Base-by-base conservation (phyloP, 1,284 basidiomycete species). In the Ustilago tritici region DNA sequence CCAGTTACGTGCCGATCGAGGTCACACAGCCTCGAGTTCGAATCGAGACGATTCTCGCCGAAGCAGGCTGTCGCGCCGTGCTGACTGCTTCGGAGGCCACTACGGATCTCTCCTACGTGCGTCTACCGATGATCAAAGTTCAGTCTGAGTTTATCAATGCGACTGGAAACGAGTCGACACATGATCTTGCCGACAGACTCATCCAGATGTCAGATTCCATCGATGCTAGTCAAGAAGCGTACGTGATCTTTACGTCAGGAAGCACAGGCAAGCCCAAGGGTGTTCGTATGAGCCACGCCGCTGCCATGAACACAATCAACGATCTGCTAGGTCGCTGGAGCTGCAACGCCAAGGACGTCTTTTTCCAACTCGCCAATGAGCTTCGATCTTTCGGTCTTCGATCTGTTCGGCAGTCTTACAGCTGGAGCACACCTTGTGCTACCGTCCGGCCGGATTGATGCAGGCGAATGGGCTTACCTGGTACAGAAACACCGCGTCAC, bases 191-290 rank as follows among this genome's bases (percentile, higher is more conserved):
- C 40, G 15, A 15, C 15, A 12, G 15, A 17, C 40, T 43, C 14
- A 7, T 43, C 40, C 40, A 17, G 15, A 12, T 43, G 12, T 43
- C 40, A 17, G 40, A 43, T 17, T 43, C 40, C 14, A 43, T 43
- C 40, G 40, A 43, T 5, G 40, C 40, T 17, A 17, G 14, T 12
- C 40, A 43, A 15, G 40, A 43, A 12, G 40, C 40, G 40, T n/a
- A 43, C 40, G 40, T 43, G 40, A 43, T 43, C 40, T 43, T 43
- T 43, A 43, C 40, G 40, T 43, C 40, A 43, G 40, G 40, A 43
- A 43, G 40, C 40, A 43, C 40, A 17, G 40, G 40, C 40, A 43
- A 43, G 40, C 40, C 40, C 10, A 43, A 43, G 40, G 40, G 14
- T 11, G 40, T 43, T 15, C 40, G 40, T 43, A 17, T 43, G 12